Base-by-base conservation (phyloP, 331 rosid genomes). In the Acacia pycnantha region DNA sequence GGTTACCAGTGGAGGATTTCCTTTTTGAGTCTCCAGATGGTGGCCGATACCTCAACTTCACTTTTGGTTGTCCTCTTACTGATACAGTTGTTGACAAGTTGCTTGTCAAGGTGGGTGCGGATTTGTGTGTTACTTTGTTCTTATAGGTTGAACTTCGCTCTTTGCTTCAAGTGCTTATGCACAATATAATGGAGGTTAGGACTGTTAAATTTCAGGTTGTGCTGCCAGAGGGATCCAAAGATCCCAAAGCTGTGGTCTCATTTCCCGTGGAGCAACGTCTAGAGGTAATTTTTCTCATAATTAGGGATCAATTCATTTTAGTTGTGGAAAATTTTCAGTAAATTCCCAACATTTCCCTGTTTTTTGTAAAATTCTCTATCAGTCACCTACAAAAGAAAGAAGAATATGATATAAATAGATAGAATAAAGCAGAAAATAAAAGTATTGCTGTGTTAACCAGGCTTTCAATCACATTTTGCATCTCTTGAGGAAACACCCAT, bases 1-100 rank as follows among this genome's bases (percentile, higher is more conserved):
- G 92, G 69, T 82, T 96, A 74, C 98, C 99, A 19, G 59, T 96
- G 94, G 90, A 93, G 88, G 99, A 96, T 85, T 93, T 96, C 85
- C 97, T 96, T 81, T 96, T 94, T 26, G 97, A 96, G 90, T 90
- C 97, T 81, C 86, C 94, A 61, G 97, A 96, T 84, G 99, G 97
- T 68, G 88, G 88, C 84, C 85, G 99, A 84, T 96, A 91, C 87
- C 99, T 96, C 78, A 96, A 96, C 84, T 91, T 96, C 90, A 93
- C 89, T 70, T 96, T 90, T 89, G 99, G 99, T 64, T 96, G 99
- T 84, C 97, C 98, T 88, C 92, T 93, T 50, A 79, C 70, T 31
- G 91, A 92, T 56, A 90, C 94, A 33, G 97, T 89, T 82, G 99
- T 94, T 37, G 97, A 93, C 87, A 93, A 88, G 87, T 90, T 96